Conservation (phyloP, 768 basidiomycete species). For the Lactifluus volemus region DNA sequence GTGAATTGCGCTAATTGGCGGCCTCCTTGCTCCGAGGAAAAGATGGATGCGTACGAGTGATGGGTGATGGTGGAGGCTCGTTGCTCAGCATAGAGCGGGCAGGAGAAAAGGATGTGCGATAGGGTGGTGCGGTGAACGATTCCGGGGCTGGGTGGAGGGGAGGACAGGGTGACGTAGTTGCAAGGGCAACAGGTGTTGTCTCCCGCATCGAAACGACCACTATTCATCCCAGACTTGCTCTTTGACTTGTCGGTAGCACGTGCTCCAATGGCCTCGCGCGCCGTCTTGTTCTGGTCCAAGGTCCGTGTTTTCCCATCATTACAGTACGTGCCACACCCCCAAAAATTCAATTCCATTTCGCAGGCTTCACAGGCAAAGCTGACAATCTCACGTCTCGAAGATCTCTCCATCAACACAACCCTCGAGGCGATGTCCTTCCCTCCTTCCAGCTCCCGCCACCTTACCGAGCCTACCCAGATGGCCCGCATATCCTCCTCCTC, state of each 20-base stretch:
- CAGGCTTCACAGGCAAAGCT: constrained; percentile 12
- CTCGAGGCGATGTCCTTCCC: constrained; percentile 9
- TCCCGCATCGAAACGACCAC: too few species aligned
- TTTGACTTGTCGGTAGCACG: constrained; percentile 4
- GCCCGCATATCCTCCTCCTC: constrained; percentile 5
- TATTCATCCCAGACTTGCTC: background rate
- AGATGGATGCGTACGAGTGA: too few species aligned
- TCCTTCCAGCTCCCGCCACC: background rate
- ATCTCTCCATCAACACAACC: background rate
- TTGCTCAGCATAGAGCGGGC: too few species aligned
- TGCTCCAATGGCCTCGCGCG: constrained; percentile 7
- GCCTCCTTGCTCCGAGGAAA: too few species aligned
- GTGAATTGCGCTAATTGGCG: too few species aligned
- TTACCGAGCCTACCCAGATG: background rate
- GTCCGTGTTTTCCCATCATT: constrained; percentile 1
- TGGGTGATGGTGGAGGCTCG: too few species aligned
- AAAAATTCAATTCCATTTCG: background rate
- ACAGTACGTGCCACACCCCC: background rate
- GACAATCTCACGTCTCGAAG: constrained; percentile 10
- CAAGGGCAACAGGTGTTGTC: too few species aligned
- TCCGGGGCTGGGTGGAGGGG: too few species aligned
- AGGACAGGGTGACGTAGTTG: too few species aligned
- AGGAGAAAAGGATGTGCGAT: too few species aligned
- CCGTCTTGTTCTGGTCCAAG: constrained; percentile 19
- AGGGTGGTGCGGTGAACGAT: too few species aligned